phyloP scores from a whole-genome alignment of 2,329 filamentous ascomycete genomes.

The Didymella glomerata region DNA sequence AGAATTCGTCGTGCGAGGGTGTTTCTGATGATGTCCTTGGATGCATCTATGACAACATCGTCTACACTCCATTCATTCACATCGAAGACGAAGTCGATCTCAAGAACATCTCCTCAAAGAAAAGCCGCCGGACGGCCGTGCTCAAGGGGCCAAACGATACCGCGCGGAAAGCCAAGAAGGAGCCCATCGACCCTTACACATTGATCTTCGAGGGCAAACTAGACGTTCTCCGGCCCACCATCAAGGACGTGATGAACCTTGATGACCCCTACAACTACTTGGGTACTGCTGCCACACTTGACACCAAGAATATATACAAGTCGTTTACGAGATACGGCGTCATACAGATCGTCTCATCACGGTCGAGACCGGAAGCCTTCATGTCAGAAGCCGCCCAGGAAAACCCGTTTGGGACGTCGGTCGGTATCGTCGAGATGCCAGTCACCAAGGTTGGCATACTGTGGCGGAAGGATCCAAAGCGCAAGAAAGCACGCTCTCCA shows the following conservation, averaged over 20 bases:
- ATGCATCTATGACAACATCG: conserved; percentile 98
- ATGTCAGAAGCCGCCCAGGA: conserved; percentile 85
- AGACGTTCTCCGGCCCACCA: conserved; percentile 79
- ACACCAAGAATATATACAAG: conserved; percentile 82
- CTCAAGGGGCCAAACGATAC: conserved; percentile 67
- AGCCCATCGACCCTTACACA: conserved; percentile 94
- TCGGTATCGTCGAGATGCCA: conserved; percentile 95
- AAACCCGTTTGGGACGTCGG: conserved; percentile 81
- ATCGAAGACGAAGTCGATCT: conserved; percentile 90
- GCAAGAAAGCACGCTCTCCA: conserved; percentile 90
- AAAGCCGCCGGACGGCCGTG: conserved; percentile 71
- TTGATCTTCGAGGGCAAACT: conserved; percentile 90
- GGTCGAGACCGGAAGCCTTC: conserved; percentile 94
- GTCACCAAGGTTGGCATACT: conserved; percentile 94
- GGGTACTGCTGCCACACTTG: conserved; percentile 76
- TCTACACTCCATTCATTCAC: conserved; percentile 97
- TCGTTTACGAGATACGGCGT: conserved; percentile 92
- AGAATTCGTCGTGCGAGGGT: conserved; percentile 89
- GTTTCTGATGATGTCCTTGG: conserved; percentile 93
- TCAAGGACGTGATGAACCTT: conserved; percentile 90
- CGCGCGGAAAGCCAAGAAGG: conserved; percentile 71
- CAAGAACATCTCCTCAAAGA: conserved; percentile 75
- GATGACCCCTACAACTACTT: conserved; percentile 93
- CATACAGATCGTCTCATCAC: conserved; percentile 91
- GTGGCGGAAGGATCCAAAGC: conserved; percentile 94